A percentile compares a stretch with the other conserved stretches of the same genome.
Evolutionary conservation across 108 stramenopile genomes (phyloP).

Genomic region (Epithemia pelagica): DNA sequence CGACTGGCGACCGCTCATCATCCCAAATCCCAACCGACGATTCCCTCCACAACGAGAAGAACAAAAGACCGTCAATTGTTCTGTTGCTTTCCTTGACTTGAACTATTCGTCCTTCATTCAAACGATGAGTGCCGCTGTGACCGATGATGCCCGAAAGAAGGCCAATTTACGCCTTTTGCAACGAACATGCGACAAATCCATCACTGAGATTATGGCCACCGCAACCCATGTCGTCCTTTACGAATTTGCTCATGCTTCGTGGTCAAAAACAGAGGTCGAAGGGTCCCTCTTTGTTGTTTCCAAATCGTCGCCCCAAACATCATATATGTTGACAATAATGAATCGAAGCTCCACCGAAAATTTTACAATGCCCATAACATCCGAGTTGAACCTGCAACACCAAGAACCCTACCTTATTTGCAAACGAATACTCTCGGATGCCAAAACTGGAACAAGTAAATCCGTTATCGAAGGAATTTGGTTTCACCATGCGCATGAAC

Average conservation of each 20-base stretch:
- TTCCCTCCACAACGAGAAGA: too few relatives aligned
- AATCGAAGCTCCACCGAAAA: conserved; percentile 68
- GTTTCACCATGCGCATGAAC: conserved; percentile 67
- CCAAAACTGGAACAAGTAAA: neutral
- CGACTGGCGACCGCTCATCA: too few relatives aligned
- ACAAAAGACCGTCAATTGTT: too few relatives aligned
- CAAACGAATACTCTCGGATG: conserved; percentile 16
- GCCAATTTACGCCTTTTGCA: conserved; percentile 76
- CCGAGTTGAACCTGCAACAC: conserved; percentile 57
- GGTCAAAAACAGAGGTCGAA: conserved; percentile 67
- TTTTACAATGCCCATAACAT: conserved; percentile 42
- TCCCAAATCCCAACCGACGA: too few relatives aligned
- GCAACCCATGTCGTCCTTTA: conserved; percentile 78
- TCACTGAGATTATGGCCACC: conserved; percentile 52
- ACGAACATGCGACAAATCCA: conserved; percentile 38
- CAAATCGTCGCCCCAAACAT: conserved; percentile 35
- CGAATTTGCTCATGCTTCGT: conserved; percentile 43
- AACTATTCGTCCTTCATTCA: too few relatives aligned
- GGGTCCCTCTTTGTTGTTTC: conserved; percentile 54
- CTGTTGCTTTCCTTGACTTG: too few relatives aligned
- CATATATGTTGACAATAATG: conserved; percentile 45
- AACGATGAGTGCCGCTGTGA: neutral
- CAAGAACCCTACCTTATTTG: conserved; percentile 73
- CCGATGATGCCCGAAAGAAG: conserved; percentile 51
- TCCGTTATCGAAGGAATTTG: conserved; percentile 61